Evolutionary conservation across 306 rosid genomes (phyloP), one percentile per base, ranked within the genome.

Genomic region (Quercus ilex): DNA sequence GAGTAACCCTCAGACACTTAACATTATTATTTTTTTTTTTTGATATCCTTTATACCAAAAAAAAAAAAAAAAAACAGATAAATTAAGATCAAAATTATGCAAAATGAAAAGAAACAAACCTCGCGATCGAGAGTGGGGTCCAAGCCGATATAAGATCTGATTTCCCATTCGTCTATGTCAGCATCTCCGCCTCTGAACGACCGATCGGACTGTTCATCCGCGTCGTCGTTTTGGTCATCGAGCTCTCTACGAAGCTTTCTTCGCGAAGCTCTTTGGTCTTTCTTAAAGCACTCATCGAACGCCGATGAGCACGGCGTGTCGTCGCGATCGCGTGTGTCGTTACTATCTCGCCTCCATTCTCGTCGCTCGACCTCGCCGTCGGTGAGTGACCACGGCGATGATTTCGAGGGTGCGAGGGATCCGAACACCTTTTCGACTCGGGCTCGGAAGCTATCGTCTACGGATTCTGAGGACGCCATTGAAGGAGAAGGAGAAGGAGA

Each of bases 121-220:
- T 80, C 87, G 77, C 31, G 78, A 71, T 84, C 85, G 19, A 84
- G 84, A 51, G 84, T 84, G 21, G 79, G 5, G 21, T 84, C 87
- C 77, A 67, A 13, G 80, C 84, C 84, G 6, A 84, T 84, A 14
- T 77, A 84, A 49, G 87, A 69, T 77, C 79, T 72, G 87, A 84
- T 80, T n/a, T 64, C 75, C 74, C 78, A 80, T 38, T 58, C 77
- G 14, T 70, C 82, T 14, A 43, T 67, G 1, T 35, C 68, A 21
- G 8, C 80, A 5, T 53, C 55, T 14, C 15, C 12, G n/a, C 73
- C 69, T 20, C 23, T 53, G 31, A 46, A 59, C 9, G 75, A 20
- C n/a, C 43, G 65, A 12, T 78, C 81, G 10, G 33, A 18, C 35
- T 46, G 33, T 18, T 71, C 81, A 43, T 57, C 18, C 20, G 18